Base-by-base conservation (phyloP, 2,329 filamentous ascomycete genomes). In the Cladosporium sp. region DNA sequence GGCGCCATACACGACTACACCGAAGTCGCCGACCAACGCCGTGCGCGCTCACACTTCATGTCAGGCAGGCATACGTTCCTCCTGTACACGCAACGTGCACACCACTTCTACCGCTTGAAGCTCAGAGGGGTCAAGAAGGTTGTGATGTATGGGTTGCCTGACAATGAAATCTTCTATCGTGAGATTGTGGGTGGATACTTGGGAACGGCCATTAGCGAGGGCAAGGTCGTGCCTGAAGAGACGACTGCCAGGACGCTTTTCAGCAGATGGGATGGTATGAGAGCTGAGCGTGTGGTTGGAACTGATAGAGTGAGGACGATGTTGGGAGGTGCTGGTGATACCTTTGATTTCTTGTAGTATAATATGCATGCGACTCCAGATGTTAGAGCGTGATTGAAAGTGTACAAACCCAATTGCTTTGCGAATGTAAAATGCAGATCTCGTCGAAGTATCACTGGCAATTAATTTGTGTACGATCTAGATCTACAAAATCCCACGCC, bases 41-140 rank as follows among this genome's bases (percentile, higher is more conserved):
- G 92, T 33, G 89, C 92, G 7, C 79, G 92, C 19, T 91, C 87
- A 11, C 88, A 96, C 65, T 97, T 98, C 69, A 73, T 89, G 56
- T 86, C 76, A 33, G 93, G 91, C 4, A 78, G 90, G 13, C 87
- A 96, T 65, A 82, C 82, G 16, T 78, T 97, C 15, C 71, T 98
- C 33, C 74, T 98, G 13, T 98, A 97, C 71, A 94, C 91, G 2
- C 92, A 95, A 67, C 84, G 93, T 52, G 88, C 91, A n/a, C 93
- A 98, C 69, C 93, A 98, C 69, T 97, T 97, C 76, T 83, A 89
- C 43, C 79, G 93, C n/a, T 90, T 93, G 64, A 79, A 81, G 57
- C 77, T 98, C 48, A 79, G 82, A 30, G 93, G 93, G 18, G 89
- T 93, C 12, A 84, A 84, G 67, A 78, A 84, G 35, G 80, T 97